These are phyloP conservation scores for Fusarium sp. DNA, from an alignment of 2,329 filamentous ascomycete species.

Conservation along the genomic window DNA sequence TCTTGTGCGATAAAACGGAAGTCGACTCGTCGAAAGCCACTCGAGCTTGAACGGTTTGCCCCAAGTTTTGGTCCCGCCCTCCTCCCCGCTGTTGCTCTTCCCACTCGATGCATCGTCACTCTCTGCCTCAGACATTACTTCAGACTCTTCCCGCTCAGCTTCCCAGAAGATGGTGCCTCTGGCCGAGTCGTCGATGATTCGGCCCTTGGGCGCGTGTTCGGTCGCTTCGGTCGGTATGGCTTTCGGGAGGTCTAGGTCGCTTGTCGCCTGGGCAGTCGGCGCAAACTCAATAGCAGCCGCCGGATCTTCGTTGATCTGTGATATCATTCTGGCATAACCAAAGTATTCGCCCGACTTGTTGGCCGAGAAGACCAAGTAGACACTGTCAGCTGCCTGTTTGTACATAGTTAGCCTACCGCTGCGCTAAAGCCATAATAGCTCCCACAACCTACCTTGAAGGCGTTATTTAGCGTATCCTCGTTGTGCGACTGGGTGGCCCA, in stretches of 20 bases:
- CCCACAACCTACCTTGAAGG: constrained; percentile 77
- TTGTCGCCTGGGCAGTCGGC: constrained; percentile 72
- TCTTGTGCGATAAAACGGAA: constrained; percentile 91
- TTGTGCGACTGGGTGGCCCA: constrained; percentile 98
- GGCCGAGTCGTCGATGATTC: constrained; percentile 92
- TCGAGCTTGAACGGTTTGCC: constrained; percentile 93
- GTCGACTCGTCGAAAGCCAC: constrained; percentile 86
- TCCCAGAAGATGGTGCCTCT: constrained; percentile 99
- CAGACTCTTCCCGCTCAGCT: constrained; percentile 74
- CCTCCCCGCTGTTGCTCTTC: constrained; percentile 60
- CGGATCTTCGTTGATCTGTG: constrained; percentile 85
- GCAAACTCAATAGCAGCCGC: constrained; percentile 79
- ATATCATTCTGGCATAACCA: constrained; percentile 92
- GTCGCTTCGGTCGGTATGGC: constrained; percentile 86
- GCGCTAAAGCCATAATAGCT: background rate
- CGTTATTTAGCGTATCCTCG: constrained; percentile 85
- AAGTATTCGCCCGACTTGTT: constrained; percentile 99
- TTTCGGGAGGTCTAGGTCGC: constrained; percentile 79
- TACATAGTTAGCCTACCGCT: constrained; percentile 12
- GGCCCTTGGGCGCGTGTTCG: constrained; percentile 83
- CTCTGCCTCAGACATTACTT: constrained; percentile 63
- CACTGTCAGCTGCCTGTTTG: constrained; percentile 80
- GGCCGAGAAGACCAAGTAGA: constrained; percentile 94
- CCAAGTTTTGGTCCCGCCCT: constrained; percentile 75
- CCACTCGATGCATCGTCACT: constrained; percentile 59